Evolutionary conservation across 176 grass and related monocot genomes (phyloP), one percentile per base, ranked within the genome.

Genomic region (Stipa capillata): DNA sequence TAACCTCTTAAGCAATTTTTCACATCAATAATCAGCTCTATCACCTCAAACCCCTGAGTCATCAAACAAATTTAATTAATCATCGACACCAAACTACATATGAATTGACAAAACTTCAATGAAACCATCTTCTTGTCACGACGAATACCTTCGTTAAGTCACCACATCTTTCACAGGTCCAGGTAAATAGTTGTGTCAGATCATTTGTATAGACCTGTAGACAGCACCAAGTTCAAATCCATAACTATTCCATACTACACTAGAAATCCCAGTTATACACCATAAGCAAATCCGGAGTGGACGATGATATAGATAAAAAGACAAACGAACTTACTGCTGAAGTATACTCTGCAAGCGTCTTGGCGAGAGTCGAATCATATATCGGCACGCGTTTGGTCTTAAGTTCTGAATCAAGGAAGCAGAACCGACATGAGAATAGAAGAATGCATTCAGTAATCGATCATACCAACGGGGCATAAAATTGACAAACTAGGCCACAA

Each of bases 21-120:
- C 63, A 97, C 93, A 90, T 97, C 90, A 31, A 93, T 90, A 84
- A 97, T 84, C 69, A 92, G 54, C 44, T 92, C 90, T 72, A 97
- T 85, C 76, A 97, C 68, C 79, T 97, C 82, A 51, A 97, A 97
- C 15, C 87, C 90, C 93, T 97, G 82, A 69, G 33, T 41, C 29
- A 86, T 48, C 39, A 67, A 80, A 83, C 13, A 60, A 78, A 65
- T 16, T 42, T 48, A 78, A 58, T 73, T 8, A 12, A 70, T 53
- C 59, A 34, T 25, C 20, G 32, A 50, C 13, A 40, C 37, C 32
- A 59, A 67, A 6, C 2, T 28, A 71, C 33, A 56, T 7, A 29
- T 29, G 16, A 73, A 31, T 69, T 35, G 60, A 72, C n/a, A 27
- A 61, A 72, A 45, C 53, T 59, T 69, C 34, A 47, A 20, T 39